phyloP scores from a whole-genome alignment of 768 basidiomycete genomes.

The Lyophyllum semitale region DNA sequence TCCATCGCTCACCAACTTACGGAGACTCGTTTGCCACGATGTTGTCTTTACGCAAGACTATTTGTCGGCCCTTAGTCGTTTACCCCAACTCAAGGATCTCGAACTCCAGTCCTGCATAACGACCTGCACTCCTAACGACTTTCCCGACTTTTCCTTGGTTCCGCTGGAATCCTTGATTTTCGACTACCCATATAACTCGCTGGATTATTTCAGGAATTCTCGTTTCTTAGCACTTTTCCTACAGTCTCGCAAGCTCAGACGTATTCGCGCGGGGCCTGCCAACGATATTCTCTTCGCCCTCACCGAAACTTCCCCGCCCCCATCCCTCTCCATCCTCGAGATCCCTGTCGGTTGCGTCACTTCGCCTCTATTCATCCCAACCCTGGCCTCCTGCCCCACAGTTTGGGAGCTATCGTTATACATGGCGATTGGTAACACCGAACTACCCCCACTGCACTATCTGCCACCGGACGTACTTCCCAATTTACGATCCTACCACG shows the following conservation, averaged over 20 bases:
- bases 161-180: constrained; percentile 12
- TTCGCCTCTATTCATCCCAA: constrained; percentile 12
- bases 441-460: constrained; percentile 11
- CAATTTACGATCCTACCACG: constrained; percentile 17
- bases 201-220: constrained; percentile 4
- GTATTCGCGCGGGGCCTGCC: constrained; percentile 11
- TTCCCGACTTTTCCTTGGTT: constrained; percentile 11
- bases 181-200: constrained; percentile 15
- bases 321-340: constrained; percentile 12
- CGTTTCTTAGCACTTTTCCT: constrained; percentile 14
- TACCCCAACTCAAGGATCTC: constrained; percentile 15
- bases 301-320: constrained; percentile 2
- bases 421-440: constrained; percentile 11
- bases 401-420: constrained; percentile 14
- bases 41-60: constrained; percentile 10
- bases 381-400: constrained; percentile 5
- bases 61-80: constrained; percentile 10
- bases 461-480: constrained; percentile 19
- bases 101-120: constrained; percentile 20
- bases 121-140: constrained; percentile 7
- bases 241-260: constrained; percentile 11
- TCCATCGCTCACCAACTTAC: constrained; percentile 14
- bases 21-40: constrained; percentile 18
- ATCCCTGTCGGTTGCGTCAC: constrained; percentile 18
- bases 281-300: constrained; percentile 15